Percentiles rank a stretch among this genome's conserved stretches.
Evolutionary conservation across 768 basidiomycete species (phyloP).

Genomic region (Pisolithus tinctorius): DNA sequence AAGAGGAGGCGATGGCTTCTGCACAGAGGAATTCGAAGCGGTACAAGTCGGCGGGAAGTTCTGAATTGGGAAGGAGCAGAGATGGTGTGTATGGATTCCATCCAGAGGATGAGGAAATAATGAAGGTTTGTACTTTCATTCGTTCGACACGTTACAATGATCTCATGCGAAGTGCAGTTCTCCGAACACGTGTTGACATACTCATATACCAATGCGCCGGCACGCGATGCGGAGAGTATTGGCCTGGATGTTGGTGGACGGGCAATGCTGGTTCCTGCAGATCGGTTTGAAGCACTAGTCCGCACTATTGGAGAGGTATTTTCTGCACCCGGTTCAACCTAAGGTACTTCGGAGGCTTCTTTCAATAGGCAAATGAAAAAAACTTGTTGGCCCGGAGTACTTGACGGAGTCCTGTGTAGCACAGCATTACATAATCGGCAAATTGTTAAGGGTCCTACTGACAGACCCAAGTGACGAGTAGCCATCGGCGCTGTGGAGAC

Average conservation of each 20-base stretch:
- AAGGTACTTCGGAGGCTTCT: background rate
- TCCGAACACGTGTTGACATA: conserved; percentile 26
- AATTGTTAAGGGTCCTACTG: conserved; percentile 4
- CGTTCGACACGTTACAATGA: background rate
- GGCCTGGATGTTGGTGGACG: conserved; percentile 66
- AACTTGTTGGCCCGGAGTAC: background rate
- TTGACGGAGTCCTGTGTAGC: background rate
- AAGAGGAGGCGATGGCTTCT: conserved; percentile 49
- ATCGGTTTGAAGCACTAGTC: conserved; percentile 37
- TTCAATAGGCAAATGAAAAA: background rate
- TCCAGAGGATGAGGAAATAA: conserved; percentile 75
- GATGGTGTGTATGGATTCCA: conserved; percentile 73
- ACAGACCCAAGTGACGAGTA: background rate
- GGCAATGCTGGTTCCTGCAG: conserved; percentile 53
- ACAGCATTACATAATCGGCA: conserved; percentile 6
- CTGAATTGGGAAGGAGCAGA: conserved; percentile 14
- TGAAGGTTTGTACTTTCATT: conserved; percentile 40
- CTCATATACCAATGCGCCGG: conserved; percentile 43
- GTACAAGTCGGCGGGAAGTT: conserved; percentile 20
- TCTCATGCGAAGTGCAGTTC: conserved; percentile 5
- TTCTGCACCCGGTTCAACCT: conserved; percentile 3
- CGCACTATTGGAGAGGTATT: conserved; percentile 32
- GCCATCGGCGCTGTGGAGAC: background rate
- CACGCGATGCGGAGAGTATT: conserved; percentile 59
- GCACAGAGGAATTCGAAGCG: conserved; percentile 34